Percentiles rank a stretch among this genome's conserved stretches.
phyloP scores from a whole-genome alignment of 805 yeast genomes.

The Metschnikowia arizonensis region DNA sequence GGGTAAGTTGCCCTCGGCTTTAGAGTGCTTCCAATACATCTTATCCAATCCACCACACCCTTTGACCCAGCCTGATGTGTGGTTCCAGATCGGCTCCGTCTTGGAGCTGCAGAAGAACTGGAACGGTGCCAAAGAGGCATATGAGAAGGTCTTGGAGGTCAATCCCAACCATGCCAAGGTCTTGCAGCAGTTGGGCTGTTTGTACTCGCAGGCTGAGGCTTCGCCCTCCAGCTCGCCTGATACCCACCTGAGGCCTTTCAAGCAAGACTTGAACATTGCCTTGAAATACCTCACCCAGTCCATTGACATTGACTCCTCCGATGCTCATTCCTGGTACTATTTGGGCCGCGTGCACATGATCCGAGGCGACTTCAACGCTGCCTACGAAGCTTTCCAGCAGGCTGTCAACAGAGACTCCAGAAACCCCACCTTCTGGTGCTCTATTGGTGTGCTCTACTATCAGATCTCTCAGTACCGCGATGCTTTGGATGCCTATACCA shows the following conservation, averaged over 20 bases:
- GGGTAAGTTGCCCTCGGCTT: slow-evolving; percentile 75
- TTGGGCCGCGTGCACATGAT: slow-evolving; percentile 97
- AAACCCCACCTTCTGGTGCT: slow-evolving; percentile 97
- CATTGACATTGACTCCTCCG: slow-evolving; percentile 81
- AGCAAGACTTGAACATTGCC: slow-evolving; percentile 77
- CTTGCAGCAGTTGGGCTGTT: slow-evolving; percentile 91
- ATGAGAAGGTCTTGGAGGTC: slow-evolving; percentile 83
- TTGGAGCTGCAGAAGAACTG: slow-evolving; percentile 91
- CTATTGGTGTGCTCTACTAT: slow-evolving; percentile 92
- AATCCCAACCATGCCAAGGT: slow-evolving; percentile 96
- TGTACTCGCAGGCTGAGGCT: slow-evolving; percentile 65
- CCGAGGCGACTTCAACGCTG: slow-evolving; percentile 88
- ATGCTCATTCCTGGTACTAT: slow-evolving; percentile 97
- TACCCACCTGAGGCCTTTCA: slow-evolving; percentile 40
- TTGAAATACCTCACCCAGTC: slow-evolving; percentile 79
- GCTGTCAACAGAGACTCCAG: slow-evolving; percentile 96
- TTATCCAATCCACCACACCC: slow-evolving; percentile 91
- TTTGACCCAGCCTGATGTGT: slow-evolving; percentile 91
- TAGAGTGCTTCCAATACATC: slow-evolving; percentile 93
- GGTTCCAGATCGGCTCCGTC: slow-evolving; percentile 98
- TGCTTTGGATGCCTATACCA: slow-evolving; percentile 94
- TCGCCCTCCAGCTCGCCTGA: slow-evolving; percentile 22
- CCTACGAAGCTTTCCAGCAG: slow-evolving; percentile 97
- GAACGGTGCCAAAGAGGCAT: slow-evolving; percentile 89
- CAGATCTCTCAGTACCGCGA: slow-evolving; percentile 95